Percentiles rank a stretch among this genome's conserved stretches.
Evolutionary conservation across 108 stramenopile genomes (phyloP).

Genomic region (Ochromonas danica): DNA sequence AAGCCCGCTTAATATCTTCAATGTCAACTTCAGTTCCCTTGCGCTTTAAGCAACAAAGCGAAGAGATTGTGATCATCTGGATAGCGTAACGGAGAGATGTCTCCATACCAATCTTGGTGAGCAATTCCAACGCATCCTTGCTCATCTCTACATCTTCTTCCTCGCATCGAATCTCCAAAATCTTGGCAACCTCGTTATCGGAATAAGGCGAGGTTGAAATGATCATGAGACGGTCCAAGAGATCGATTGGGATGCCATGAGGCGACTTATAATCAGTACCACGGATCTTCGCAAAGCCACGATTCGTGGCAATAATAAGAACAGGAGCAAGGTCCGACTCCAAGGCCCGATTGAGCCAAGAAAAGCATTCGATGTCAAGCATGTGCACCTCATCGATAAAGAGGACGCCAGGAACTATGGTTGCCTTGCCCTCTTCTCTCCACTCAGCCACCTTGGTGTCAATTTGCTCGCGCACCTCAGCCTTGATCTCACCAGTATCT

Average conservation of each 20-base stretch:
- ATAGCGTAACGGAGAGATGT: conserved; percentile 97
- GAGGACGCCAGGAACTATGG: conserved; percentile 93
- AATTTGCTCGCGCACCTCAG: conserved; percentile 93
- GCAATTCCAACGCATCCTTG: conserved; percentile 85
- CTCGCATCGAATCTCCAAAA: conserved; percentile 63
- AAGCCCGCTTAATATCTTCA: conserved; percentile 79
- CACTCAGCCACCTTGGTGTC: conserved; percentile 94
- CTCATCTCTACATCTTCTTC: conserved; percentile 98
- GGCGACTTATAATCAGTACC: conserved; percentile 90
- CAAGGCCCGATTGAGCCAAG: conserved; percentile 82
- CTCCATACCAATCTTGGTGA: conserved; percentile 91
- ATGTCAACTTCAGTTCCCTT: conserved; percentile 81
- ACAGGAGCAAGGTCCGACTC: conserved; percentile 83
- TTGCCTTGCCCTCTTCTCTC: conserved; percentile 94
- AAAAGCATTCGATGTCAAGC: conserved; percentile 93
- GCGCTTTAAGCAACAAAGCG: conserved; percentile 76
- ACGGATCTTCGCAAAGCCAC: conserved; percentile 83
- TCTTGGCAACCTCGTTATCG: conserved; percentile 74
- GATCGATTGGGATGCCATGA: conserved; percentile 93
- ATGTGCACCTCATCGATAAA: conserved; percentile 99
- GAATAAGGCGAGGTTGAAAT: conserved; percentile 84
- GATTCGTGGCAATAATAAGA: conserved; percentile 88
- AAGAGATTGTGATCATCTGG: conserved; percentile 93
- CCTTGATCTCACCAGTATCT: conserved; percentile 96
- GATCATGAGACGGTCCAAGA: conserved; percentile 94